Evolutionary conservation across 1,139 yeast species (phyloP), one percentile per base, ranked within the genome.

Genomic region (Yamadazyma trypodendri): DNA sequence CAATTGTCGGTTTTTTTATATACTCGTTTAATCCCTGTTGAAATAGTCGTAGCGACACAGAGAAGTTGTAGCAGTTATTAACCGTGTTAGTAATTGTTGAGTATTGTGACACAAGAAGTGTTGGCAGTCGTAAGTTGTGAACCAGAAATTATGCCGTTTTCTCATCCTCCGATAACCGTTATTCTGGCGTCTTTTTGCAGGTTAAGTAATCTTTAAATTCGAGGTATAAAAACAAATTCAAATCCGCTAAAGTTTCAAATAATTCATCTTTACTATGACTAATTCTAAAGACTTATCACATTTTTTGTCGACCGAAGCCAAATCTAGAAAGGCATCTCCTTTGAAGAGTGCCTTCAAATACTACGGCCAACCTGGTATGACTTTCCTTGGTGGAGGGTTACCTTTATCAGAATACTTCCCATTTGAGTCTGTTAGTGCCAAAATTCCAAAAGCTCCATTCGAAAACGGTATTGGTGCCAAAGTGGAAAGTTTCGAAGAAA

Each of bases 361-460:
- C 67, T 84, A 70, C 57, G 69, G 71, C 32, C 74, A 78, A 48
- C 96, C 96, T 31, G 79, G 82, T 37, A 72, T 92, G 58, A 81
- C 90, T 40, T 89, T 89, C 56, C 77, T 92, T 45, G 98, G 97
- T 39, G 98, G 98, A 48, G 98, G 98, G 6, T 76, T 92, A 51
- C 98, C 98, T 14, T 67, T 87, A 54, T 69, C 96, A 14, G 90
- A 84, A 50, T 84, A 85, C 61, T 92, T 92, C 75, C 98, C 98
- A 36, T 87, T 90, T 76, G 88, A 87, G 54, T 77, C 78, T 50
- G 58, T 89, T 37, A 59, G 72, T 18, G 82, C 84, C 20, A 81
- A 80, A 41, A 69, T 89, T 5, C 95, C 95, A 42, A 72, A 78
- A 18, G 52, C 53, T 9, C 89, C 95, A 2, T 88, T 88, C 55